Evolutionary conservation across 768 basidiomycete genomes (phyloP).

Genomic region (Xerocomus spinulosus): DNA sequence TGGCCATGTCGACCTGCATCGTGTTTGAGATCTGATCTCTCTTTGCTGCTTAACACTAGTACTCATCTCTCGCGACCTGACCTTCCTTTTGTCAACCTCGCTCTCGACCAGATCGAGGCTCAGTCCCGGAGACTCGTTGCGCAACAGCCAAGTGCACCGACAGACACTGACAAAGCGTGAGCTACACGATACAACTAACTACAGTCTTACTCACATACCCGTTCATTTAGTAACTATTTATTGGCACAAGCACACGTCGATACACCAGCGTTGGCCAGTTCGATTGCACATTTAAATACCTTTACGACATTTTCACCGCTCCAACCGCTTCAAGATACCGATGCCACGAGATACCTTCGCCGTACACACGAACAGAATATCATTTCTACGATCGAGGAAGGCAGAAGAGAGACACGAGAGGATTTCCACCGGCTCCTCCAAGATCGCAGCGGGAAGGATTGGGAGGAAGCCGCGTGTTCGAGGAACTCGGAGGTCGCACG

Average conservation of each 20-base stretch:
- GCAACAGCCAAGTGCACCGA: conserved; percentile 57
- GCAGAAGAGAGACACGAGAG: conserved; percentile 76
- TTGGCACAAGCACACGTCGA: conserved; percentile 94
- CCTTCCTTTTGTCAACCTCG: conserved; percentile 82
- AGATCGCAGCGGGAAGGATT: conserved; percentile 69
- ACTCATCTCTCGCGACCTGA: conserved; percentile 76
- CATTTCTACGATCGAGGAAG: conserved; percentile 91
- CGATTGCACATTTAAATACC: conserved; percentile 80
- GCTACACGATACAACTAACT: conserved; percentile 25
- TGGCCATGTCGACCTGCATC: conserved; percentile 13
- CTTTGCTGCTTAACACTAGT: conserved; percentile 66
- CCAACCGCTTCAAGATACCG: conserved; percentile 89
- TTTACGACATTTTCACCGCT: conserved; percentile 80
- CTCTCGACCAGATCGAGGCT: conserved; percentile 91
- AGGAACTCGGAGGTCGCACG: conserved; percentile 75
- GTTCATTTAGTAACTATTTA: conserved; percentile 66
- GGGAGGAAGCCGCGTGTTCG: conserved; percentile 87
- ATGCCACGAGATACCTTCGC: conserved; percentile 90
- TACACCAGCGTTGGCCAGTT: conserved; percentile 74
- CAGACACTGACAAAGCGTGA: conserved; percentile 71
- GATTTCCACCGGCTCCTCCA: conserved; percentile 81
- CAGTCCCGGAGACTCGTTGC: conserved; percentile 84
- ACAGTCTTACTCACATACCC: conserved; percentile 5
- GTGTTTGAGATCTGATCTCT: conserved; percentile 56
- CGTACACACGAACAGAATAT: conserved; percentile 93